Evolutionary conservation across 768 basidiomycete genomes (phyloP).

Genomic region (Stropharia rugosoannulata): DNA sequence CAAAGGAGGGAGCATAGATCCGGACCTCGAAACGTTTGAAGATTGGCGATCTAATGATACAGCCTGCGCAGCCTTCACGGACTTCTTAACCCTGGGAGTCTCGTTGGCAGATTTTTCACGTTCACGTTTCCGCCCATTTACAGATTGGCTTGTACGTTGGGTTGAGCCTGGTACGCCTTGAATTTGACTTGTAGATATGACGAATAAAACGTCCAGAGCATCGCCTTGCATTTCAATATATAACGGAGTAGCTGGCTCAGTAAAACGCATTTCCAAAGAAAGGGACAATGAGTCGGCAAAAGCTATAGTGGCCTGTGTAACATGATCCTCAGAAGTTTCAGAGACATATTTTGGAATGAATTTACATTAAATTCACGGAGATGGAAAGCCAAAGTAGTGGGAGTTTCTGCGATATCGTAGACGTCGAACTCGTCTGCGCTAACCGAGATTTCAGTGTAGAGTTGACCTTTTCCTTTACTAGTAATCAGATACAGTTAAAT

Average conservation of each 20-base stretch:
- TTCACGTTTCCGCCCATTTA: constrained; percentile 40
- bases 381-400: constrained; percentile 75
- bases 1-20: constrained; percentile 42
- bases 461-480: constrained; percentile 50
- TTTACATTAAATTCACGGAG: constrained; percentile 80
- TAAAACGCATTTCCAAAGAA: constrained; percentile 71
- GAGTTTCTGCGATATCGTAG: constrained; percentile 63
- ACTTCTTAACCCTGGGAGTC: constrained; percentile 45
- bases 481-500: not conserved
- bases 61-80: constrained; percentile 50
- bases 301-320: constrained; percentile 72
- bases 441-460: constrained; percentile 76
- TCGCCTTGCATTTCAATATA: constrained; percentile 77
- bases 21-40: constrained; percentile 21
- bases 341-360: not conserved
- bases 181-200: constrained; percentile 74
- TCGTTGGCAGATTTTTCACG: constrained; percentile 40
- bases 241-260: constrained; percentile 70
- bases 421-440: constrained; percentile 80
- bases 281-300: constrained; percentile 73
- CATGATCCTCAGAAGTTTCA: not conserved
- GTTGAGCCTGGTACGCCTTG: constrained; percentile 30
- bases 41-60: constrained; percentile 21
- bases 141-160: constrained; percentile 19
- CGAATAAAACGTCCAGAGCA: constrained; percentile 62